Evolutionary conservation across 352 stramenopile species (phyloP).

Genomic region (Bremia lactucae): DNA sequence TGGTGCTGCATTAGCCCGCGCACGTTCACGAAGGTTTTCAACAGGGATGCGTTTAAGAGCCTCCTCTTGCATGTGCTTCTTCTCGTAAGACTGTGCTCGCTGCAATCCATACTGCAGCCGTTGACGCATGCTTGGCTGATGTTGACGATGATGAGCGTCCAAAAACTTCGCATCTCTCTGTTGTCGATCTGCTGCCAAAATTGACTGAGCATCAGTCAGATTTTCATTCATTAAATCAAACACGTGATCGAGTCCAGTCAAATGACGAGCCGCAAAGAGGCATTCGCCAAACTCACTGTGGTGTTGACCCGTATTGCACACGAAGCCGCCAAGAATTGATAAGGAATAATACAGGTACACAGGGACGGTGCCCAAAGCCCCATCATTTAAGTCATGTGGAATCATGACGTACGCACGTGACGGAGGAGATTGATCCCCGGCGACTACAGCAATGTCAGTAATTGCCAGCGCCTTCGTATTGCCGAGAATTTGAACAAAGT

Average conservation of each 20-base stretch:
- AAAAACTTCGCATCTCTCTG: conserved; percentile 26
- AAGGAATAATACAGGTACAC: conserved; percentile 53
- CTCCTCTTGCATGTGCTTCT: conserved; percentile 47
- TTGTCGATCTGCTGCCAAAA: conserved; percentile 8
- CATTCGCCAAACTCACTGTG: conserved; percentile 63
- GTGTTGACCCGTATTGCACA: conserved; percentile 27
- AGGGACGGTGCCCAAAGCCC: conserved; percentile 10
- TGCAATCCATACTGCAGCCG: conserved; percentile 38
- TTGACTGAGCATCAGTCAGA: conserved; percentile 9
- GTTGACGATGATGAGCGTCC: conserved; percentile 31
- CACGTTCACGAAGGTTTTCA: conserved; percentile 46
- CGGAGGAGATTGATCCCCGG: conserved; percentile 20
- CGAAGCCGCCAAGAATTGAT: conserved; percentile 42
- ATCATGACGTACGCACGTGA: conserved; percentile 41
- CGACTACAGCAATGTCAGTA: conserved; percentile 41
- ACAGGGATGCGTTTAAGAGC: conserved; percentile 62
- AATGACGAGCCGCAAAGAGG: conserved; percentile 45
- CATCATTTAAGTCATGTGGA: conserved; percentile 42
- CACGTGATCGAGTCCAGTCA: conserved; percentile 6
- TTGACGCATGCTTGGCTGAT: conserved; percentile 35
- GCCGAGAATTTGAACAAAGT: conserved; percentile 14
- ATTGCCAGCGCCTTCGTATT: conserved; percentile 40
- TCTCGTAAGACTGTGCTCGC: conserved; percentile 55
- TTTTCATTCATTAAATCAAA: conserved; percentile 18
- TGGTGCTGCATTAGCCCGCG: conserved; percentile 36